Evolutionary conservation across 345 rosid genomes (phyloP), one percentile per base, ranked within the genome.

Genomic region (Aethionema arabicum): DNA sequence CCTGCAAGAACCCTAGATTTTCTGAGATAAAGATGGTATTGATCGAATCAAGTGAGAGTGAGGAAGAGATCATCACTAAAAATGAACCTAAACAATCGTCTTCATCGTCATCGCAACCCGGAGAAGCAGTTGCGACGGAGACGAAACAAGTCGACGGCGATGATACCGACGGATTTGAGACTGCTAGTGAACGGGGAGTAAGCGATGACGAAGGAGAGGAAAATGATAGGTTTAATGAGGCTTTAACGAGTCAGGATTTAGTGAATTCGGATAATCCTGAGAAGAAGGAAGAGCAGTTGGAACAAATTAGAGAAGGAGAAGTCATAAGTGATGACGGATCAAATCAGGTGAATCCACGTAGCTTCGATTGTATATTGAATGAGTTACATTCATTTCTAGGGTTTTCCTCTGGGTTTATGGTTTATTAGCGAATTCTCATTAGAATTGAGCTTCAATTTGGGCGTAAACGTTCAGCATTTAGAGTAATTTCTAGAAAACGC

Each of bases 111-210:
- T 31, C 35, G 4, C 54, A 44, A 9, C 41, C 72, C 39, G 38
- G 41, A 9, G 49, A 55, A 58, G 44, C 71, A 52, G 21, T 72
- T 7, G 62, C 73, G 15, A 72, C 80, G 39, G 62, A 69, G 16
- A 4, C 75, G 5, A 15, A 70, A 11, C 63, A 45, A 35, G 76
- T 30, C 40, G 52, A 63, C 39, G 84, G 72, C 14, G 83, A 76
- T 37, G 83, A 75, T 31, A 86, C 92, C 52, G 96, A 91, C 63
- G 96, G 96, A 11, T 91, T 84, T 65, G 95, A 88, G 62, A 91
- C 96, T 7, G 96, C 98, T n/a, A 91, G 92, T 72, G 98, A 91
- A 31, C 75, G 81, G 40, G 95, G 73, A 16, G 68, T 79, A 6
- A 76, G 80, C 50, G 89, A 80, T 16, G 65, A 67, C 0, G 88